A percentile compares a stretch with the other conserved stretches of the same genome.
Evolutionary conservation across 495 filamentous ascomycete genomes (phyloP).

Genomic region (Bathelium albidoporum): DNA sequence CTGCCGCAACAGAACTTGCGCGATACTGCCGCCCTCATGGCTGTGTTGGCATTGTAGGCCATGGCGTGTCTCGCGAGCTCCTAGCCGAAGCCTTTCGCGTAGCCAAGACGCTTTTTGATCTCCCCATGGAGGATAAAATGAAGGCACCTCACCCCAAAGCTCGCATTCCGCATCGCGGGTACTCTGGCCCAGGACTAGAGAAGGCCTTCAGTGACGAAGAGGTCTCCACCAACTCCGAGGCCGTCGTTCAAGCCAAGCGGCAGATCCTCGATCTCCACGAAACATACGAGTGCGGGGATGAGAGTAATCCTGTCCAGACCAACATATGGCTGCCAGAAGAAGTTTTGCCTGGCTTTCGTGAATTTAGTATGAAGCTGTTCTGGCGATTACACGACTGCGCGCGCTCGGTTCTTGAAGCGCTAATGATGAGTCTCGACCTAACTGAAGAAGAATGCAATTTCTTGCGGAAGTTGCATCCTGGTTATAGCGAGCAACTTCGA

Average conservation of each 20-base stretch:
- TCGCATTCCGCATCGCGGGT: not conserved
- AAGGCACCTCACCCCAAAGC: not conserved
- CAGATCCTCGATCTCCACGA: not conserved
- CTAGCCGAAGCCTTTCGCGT: not conserved
- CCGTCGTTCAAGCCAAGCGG: not conserved
- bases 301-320: not conserved
- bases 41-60: not conserved
- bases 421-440: slow-evolving; percentile 1
- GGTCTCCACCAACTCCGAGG: not conserved
- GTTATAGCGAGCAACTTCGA: not conserved
- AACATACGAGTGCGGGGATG: not conserved
- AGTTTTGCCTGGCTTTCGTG: not conserved
- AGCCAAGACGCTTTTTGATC: not conserved
- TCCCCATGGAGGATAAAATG: slow-evolving; percentile 1
- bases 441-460: not conserved
- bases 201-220: not conserved
- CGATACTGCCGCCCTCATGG: not conserved
- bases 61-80: not conserved
- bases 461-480: not conserved
- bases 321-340: slow-evolving; percentile 1
- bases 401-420: not conserved
- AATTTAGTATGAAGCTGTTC: slow-evolving; percentile 3
- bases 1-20: not conserved
- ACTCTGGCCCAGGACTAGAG: not conserved
- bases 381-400: not conserved